Conservation (phyloP, 169 alveolate species). For the Toxoplasma gondii region DNA sequence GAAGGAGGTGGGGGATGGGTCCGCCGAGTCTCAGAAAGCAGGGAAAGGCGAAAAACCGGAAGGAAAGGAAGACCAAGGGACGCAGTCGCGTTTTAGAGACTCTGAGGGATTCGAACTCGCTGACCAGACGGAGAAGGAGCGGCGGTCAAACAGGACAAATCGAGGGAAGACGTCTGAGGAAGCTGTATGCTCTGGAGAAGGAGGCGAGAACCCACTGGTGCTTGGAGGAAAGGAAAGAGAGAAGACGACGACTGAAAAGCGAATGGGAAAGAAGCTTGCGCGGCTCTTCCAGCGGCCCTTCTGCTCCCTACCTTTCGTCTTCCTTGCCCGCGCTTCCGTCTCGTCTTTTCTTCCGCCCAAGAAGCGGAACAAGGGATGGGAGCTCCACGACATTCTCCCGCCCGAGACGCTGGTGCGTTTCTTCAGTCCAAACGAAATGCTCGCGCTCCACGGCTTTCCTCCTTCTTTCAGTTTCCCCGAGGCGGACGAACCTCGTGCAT, state of each 20-base stretch:
- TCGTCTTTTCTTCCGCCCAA: background rate
- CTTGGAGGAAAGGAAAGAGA: background rate
- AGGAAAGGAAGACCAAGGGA: background rate
- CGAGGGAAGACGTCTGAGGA: background rate
- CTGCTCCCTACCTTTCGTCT: background rate
- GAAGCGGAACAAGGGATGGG: conserved; percentile 15
- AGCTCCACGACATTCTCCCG: conserved; percentile 40
- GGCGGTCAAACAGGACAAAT: background rate
- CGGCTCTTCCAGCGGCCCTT: background rate
- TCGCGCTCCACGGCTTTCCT: conserved; percentile 47
- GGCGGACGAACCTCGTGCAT: background rate
- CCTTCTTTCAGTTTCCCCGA: background rate
- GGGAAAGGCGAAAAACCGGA: background rate
- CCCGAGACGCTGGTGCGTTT: background rate
- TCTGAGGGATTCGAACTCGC: background rate
- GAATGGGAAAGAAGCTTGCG: background rate
- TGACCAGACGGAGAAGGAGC: background rate
- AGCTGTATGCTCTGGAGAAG: background rate
- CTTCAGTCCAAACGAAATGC: conserved; percentile 23
- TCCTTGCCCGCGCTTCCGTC: background rate
- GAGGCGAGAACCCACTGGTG: background rate
- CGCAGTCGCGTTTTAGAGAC: background rate
- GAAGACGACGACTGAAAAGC: background rate
- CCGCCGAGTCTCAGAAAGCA: background rate
- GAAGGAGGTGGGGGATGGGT: too few species aligned